Base-by-base conservation (phyloP, 2,329 filamentous ascomycete species). In the Immersiporthe knoxdaviesiana region DNA sequence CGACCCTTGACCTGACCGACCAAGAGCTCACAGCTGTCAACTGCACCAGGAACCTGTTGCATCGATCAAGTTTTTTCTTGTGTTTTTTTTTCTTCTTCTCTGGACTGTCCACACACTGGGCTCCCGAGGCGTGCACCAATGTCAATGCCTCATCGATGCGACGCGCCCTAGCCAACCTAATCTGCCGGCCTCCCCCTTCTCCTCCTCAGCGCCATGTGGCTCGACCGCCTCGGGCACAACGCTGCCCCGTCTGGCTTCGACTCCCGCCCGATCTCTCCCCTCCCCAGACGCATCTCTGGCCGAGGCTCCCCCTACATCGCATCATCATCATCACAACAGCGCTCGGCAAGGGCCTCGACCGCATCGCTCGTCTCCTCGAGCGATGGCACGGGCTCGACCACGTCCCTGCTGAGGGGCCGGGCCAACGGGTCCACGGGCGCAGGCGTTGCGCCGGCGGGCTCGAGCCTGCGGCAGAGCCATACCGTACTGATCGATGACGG, bases 261-360 rank as follows among this genome's bases (percentile, higher is more conserved):
- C 65, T 41, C 60, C 54, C 62, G 70, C 27, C 68, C 70, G 27
- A 72, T 70, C 21, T 72, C 70, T 8, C 70, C 70, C 3, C 66
- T 72, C 10, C 70, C 70, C 24, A 63, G 68, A n/a, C 59, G 70
- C 12, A 41, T 66, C 4, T 70, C 70, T 56, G 70, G 39, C 24
- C 59, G 70, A 30, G 63, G 66, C 30, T 70, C 65, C 32, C 68
- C 68, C 32, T 72, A 70, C 41, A 24, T 66, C n/a, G 65, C 70
- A 14, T 70, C 68, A 18, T 47, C 70, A 14, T 70, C 68, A 18
- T 47, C 66, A 24, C 62, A 63, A 6, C 68, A 67, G 63, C 70
- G 68, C 30, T 70, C 70, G 32, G 70, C 89, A 24, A 84, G 88
- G 68, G 85, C 86, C 2, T 92, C 91, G 1, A 92, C 90, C 1